Evolutionary conservation across 139 green algal genomes (phyloP), one percentile per base, ranked within the genome.

Genomic region (Raphidocelis subcapitata): DNA sequence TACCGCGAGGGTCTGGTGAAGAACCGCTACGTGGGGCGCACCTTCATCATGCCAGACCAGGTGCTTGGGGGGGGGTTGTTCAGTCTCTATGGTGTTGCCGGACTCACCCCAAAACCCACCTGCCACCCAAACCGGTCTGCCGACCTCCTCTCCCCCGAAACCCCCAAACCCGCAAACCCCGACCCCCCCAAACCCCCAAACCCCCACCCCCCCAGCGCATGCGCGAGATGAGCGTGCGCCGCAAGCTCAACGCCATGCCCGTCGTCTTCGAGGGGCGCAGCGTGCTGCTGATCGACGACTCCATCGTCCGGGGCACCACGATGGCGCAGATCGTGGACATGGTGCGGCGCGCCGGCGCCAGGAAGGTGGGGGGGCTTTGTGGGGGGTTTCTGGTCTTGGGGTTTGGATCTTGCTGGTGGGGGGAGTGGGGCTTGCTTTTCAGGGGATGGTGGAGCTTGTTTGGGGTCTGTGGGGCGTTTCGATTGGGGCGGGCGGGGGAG

Each of bases 1-100:
- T 99, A 98, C 85, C 79, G 91, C 5, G 94, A 99, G 82, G 95
- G 95, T 33, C 88, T 98, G 60, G 95, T 99, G 12, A 98, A 97
- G 80, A 97, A 97, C 82, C 62, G 84, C 32, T 99, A 99, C 81
- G 96, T 99, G 20, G 96, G 96, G 12, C 91, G 96, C 73, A 99
- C 96, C 63, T 99, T 99, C 90, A 99, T 99, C 89, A 98, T 99
- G 95, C 96, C 96, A 10, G 90, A 97, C 83, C n/a, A n/a, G n/a
- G n/a, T n/a, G n/a, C n/a, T n/a, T n/a, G n/a, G n/a, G 88, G 94
- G 73, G 31, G 62, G 31, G 3, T 23, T n/a, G 59, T 16, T 37
- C 59, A 24, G n/a, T n/a, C n/a, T n/a, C n/a, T n/a, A n/a, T n/a
- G n/a, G n/a, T n/a, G n/a, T n/a, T n/a, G n/a, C n/a, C n/a, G n/a